Evolutionary conservation across 768 basidiomycete genomes (phyloP), one percentile per base, ranked within the genome.

Genomic region (Boletus bicolor): DNA sequence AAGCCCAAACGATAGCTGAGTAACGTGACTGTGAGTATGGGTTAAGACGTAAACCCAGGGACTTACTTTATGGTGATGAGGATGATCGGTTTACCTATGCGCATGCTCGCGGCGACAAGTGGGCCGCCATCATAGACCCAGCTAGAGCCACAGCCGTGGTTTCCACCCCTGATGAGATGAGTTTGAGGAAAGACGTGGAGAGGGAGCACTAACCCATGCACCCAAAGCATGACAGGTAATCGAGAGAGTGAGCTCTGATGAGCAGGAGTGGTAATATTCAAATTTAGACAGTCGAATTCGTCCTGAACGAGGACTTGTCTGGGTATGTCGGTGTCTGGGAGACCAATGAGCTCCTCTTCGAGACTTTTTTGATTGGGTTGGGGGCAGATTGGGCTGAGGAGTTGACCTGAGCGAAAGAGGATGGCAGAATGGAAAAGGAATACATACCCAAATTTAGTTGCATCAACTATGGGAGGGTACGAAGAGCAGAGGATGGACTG

Each of bases 201-300:
- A 41, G 47, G 35, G 39, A 58, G 30, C 32, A 75, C 83, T 43
- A 62, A 91, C 89, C 89, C 89, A 72, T 91, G 89, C n/a, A 91
- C 75, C 89, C 89, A 91, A 44, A 90, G 68, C 89, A 91, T 89
- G 60, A 91, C 88, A 7, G 89, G 89, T 15, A 86, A 58, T 42
- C 75, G 77, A 39, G 86, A 84, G 44, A 74, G 73, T 4, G 78
- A 62, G 4, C 70, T 75, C 19, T 84, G 73, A 17, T 80, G 81
- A 26, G 79, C 82, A 10, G 89, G 89, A 53, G 82, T 80, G n/a
- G 87, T 89, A 50, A 91, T 87, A 70, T 89, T 90, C 56, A 91
- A 69, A 66, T 90, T 91, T 24, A 91, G 75, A 69, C 89, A 91
- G 50, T 88, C 85, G 37, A 90, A 88, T 69, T 91, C 89, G 67